Percentiles rank a stretch among this genome's conserved stretches.
Conservation (phyloP, 2,329 filamentous ascomycete species). For the Cytospora paraplurivora region DNA sequence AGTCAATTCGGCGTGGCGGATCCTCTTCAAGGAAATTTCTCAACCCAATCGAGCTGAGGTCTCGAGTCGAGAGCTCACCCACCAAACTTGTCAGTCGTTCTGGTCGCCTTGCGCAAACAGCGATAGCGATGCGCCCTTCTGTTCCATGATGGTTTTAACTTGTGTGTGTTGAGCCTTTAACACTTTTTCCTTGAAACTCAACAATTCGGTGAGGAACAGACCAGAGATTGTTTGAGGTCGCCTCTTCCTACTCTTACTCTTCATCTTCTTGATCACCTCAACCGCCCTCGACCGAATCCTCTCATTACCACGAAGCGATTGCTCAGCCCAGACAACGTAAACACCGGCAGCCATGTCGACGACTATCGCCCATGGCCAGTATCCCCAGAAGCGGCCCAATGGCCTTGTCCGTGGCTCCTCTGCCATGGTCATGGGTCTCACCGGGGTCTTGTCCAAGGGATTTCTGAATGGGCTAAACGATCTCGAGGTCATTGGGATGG, state of each 20-base stretch:
- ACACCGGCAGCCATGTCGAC: slow-evolving; percentile 20
- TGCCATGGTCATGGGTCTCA: slow-evolving; percentile 72
- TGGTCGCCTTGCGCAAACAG: background rate
- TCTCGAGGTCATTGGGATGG: slow-evolving; percentile 75
- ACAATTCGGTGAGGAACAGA: background rate
- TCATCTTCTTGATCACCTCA: too few species aligned
- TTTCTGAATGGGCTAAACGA: slow-evolving; percentile 77
- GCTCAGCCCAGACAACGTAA: background rate
- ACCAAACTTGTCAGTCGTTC: background rate
- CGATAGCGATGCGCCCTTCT: background rate
- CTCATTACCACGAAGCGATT: background rate
- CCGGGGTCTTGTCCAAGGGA: slow-evolving; percentile 68
- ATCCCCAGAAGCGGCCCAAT: slow-evolving; percentile 49
- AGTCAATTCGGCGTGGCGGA: background rate
- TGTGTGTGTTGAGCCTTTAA: background rate
- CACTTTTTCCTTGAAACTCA: background rate
- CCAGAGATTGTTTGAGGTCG: background rate
- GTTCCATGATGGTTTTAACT: background rate
- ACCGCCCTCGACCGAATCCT: too few species aligned
- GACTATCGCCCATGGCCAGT: slow-evolving; percentile 27
- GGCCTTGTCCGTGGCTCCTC: slow-evolving; percentile 74
- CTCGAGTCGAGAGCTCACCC: background rate
- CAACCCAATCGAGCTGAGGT: background rate
- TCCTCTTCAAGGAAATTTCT: slow-evolving; percentile 1
- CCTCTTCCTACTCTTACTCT: background rate